Base-by-base conservation (phyloP, 768 basidiomycete genomes). In the Naganishia friedmannii region DNA sequence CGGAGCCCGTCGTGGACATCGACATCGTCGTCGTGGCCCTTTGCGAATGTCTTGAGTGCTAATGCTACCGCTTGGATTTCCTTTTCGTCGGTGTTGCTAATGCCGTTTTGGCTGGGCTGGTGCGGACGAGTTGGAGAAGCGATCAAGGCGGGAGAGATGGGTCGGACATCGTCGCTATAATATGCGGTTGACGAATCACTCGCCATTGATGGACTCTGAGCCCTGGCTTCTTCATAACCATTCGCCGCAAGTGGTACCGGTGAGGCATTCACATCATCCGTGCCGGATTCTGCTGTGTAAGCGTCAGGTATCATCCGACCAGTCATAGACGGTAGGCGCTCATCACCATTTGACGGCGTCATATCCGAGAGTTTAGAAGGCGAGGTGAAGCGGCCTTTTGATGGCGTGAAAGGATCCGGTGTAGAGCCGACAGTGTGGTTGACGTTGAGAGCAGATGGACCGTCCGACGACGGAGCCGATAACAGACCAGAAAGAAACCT, bases 11-110 rank as follows among this genome's bases (percentile, higher is more conserved):
- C 60, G 26, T 63, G 23, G 60, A 28, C 39, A 26, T 55, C 32
- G 8, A 55, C 29, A 55, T 42, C 37, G 23, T n/a, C 17, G 42
- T 42, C 60, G 15, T 42, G 9, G 7, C n/a, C 57, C 32, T 42
- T 63, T 34, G 39, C 60, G 39, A 63, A 63, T n/a, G 23, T 26
- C 26, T 42, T n/a, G n/a, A 63, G 39, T 3, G 60, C 26, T 26
- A 63, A 28, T 23, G 39, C 60, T 13, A 63, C 26, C 23, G 48
- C 48, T 23, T 23, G 48, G 48, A 51, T 21, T 51, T 26, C 7
- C 23, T 21, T 21, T 51, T 51, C n/a, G 48, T 51, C 48, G 48
- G 19, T 7, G 3, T 23, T 51, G 23, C 23, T n/a, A 13, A 4
- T 26, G 48, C 48, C 23, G n/a, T 51, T 51, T 26, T 3, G 48